phyloP scores from a whole-genome alignment of 2,329 filamentous ascomycete species.

The Colletotrichum incanum region DNA sequence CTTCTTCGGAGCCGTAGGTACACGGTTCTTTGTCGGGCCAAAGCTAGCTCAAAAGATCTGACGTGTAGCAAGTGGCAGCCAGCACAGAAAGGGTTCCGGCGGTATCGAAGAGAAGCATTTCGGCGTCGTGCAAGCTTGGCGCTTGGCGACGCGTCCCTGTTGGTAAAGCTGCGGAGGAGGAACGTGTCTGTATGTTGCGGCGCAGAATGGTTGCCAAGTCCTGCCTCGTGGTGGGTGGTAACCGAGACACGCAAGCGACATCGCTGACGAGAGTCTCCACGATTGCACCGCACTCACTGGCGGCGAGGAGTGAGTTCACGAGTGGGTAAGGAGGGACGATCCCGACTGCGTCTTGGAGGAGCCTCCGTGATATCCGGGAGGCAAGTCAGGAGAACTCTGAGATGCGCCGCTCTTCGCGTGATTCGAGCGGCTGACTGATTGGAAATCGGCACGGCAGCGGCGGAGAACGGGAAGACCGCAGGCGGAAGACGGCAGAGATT shows the following conservation, averaged over 20 bases:
- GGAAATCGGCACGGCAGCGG: neutral
- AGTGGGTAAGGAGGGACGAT: neutral
- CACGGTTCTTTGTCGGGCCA: neutral
- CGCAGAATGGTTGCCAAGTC: conserved; percentile 5
- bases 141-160: conserved; percentile 6
- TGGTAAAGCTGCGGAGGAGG: neutral
- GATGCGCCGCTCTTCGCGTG: neutral
- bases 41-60: neutral
- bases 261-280: neutral
- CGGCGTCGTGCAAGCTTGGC: neutral
- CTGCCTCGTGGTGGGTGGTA: conserved; percentile 6
- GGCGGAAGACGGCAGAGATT: too few relatives aligned
- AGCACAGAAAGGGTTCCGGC: neutral
- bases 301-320: too few relatives aligned
- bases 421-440: neutral
- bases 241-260: conserved; percentile 2
- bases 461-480: too few relatives aligned
- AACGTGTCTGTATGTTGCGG: neutral
- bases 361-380: neutral
- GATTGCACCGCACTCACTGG: too few relatives aligned
- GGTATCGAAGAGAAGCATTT: neutral
- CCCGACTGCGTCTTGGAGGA: neutral
- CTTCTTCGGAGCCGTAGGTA: neutral
- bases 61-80: neutral
- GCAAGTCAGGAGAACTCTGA: neutral